Conservation (phyloP, 23 red algal species). For the Gracilaria caudata region DNA sequence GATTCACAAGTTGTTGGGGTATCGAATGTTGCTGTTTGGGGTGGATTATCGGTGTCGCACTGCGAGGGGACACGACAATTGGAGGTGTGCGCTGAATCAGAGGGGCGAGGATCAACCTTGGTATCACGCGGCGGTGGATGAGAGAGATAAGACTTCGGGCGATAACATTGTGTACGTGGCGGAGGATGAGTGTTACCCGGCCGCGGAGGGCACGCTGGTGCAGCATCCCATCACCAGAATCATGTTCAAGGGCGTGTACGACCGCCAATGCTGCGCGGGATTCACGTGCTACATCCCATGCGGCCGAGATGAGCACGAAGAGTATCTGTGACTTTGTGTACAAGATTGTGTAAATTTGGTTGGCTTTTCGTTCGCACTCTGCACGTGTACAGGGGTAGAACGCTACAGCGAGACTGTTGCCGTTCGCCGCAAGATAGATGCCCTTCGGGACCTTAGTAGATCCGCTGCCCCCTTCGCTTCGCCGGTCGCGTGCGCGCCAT, state of each 20-base stretch:
- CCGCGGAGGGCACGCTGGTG: slow-evolving; percentile 18
- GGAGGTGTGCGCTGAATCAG: background rate
- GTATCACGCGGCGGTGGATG: slow-evolving; percentile 52
- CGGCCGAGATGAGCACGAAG: slow-evolving; percentile 14
- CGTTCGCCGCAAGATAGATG: too few relatives aligned
- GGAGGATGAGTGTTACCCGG: slow-evolving; percentile 41
- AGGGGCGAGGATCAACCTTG: slow-evolving; percentile 27
- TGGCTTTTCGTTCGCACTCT: too few relatives aligned
- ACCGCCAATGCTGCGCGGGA: background rate
- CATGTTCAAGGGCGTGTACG: slow-evolving; percentile 39
- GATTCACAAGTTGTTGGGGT: slow-evolving; percentile 12
- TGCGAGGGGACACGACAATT: background rate
- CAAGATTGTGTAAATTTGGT: too few relatives aligned
- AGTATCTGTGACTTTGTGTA: background rate
- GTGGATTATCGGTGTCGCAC: slow-evolving; percentile 24
- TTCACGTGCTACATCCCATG: slow-evolving; percentile 32
- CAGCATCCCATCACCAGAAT: slow-evolving; percentile 45
- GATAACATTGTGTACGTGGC: slow-evolving; percentile 58
- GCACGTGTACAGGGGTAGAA: too few relatives aligned
- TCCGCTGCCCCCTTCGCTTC: too few relatives aligned
- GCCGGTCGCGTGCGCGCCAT: too few relatives aligned
- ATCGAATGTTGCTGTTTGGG: slow-evolving; percentile 52
- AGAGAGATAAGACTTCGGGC: slow-evolving; percentile 37
- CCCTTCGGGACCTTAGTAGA: too few relatives aligned
- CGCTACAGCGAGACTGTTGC: too few relatives aligned